Evolutionary conservation across 1,284 basidiomycete genomes (phyloP).

Genomic region (Testicularia cyperi): DNA sequence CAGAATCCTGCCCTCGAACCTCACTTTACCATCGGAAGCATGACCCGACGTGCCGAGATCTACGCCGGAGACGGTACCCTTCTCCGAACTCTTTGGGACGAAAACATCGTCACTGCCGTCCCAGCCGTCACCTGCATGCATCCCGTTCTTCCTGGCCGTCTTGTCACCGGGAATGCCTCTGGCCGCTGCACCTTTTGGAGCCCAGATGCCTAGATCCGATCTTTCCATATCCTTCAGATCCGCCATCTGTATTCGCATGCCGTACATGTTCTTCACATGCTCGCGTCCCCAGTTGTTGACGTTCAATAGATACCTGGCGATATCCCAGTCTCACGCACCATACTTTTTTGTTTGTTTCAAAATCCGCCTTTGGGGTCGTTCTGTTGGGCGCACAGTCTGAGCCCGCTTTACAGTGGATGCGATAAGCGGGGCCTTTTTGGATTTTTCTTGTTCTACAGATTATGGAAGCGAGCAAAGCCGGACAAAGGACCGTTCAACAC

Average conservation of each 20-base stretch:
- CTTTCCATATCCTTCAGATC: background rate
- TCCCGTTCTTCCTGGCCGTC: conserved; percentile 31
- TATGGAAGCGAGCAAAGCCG: too few species aligned
- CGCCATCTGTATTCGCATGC: background rate
- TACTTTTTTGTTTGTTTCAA: too few species aligned
- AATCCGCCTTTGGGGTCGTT: too few species aligned
- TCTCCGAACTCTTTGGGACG: conserved; percentile 48
- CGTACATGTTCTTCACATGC: too few species aligned
- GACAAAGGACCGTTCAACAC: too few species aligned
- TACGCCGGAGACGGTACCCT: conserved; percentile 44
- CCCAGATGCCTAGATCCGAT: conserved; percentile 7
- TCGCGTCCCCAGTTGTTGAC: too few species aligned
- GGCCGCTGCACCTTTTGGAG: conserved; percentile 49
- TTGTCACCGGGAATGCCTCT: conserved; percentile 52
- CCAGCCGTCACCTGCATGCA: conserved; percentile 56
- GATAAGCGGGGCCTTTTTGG: too few species aligned
- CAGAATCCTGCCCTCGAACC: conserved; percentile 43
- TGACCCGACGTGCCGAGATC: conserved; percentile 54
- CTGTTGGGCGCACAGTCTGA: too few species aligned
- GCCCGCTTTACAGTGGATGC: too few species aligned
- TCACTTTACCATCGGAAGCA: conserved; percentile 55
- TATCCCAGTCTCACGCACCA: too few species aligned
- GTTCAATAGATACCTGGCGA: too few species aligned
- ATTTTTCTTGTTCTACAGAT: too few species aligned
- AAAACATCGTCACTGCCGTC: conserved; percentile 53